Base-by-base conservation (phyloP, 371 early-diverging fungal genomes). In the Thermomucor indicae-seudaticae region DNA sequence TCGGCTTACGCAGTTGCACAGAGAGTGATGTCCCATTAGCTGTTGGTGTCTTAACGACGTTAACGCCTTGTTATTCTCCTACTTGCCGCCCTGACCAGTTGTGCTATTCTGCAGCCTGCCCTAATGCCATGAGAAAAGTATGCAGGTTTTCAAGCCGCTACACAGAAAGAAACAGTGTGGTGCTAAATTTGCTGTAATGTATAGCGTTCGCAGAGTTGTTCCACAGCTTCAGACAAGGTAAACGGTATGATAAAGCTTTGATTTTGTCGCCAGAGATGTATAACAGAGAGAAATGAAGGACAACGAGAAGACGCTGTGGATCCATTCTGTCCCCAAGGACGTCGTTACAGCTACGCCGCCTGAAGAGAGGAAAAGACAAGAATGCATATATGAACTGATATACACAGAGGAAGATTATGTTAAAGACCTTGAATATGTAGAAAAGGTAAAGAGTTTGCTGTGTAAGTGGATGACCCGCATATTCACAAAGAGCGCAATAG, bases 341-440 rank as follows among this genome's bases (percentile, higher is more conserved):
- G 50, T 64, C n/a, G 39, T 56, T 23, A 57, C 54, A 7, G 39
- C 59, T 5, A 47, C 55, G 4, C 54, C 59, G 4, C 41, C 49
- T 3, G 58, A 74, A 25, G 95, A 95, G 62, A 74, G 79, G 52
- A 90, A 86, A 57, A 83, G 95, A 0, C 95, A 95, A 62, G 93
- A 95, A 60, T 81, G 82, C 35, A 89, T 95, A 47, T 94, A 83
- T 59, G 95, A 95, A 67, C 55, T 93, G 41, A 86, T 95, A 28
- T 77, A 88, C 42, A 90, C 89, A 4, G 94, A 93, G 62, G 80
- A 82, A 54, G 89, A 92, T 60, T 95, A 84, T 73, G 90, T 92
- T 14, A 76, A 75, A 27, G 95, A 95, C 55, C 44, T 75, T 44
- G 45, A 55, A 8, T 55, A 69, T 38, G 27, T 65, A 35, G 43